Evolutionary conservation across 2,329 filamentous ascomycete genomes (phyloP).

Genomic region (Periconia macrospinosa): DNA sequence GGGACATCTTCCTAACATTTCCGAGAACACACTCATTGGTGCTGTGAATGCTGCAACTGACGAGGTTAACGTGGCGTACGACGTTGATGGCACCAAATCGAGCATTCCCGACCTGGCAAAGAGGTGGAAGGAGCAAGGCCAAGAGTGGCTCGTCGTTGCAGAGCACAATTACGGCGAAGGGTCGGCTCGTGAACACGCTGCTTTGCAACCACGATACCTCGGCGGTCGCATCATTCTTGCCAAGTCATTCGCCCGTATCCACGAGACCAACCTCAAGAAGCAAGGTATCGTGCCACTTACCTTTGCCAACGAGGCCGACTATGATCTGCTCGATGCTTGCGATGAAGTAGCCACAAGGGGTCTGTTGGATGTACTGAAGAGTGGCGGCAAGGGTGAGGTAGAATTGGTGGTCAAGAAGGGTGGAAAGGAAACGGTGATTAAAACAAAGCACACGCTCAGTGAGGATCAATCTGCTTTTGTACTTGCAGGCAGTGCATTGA

Average conservation of each 20-base stretch:
- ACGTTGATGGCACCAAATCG: constrained; percentile 72
- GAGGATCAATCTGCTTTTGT: constrained; percentile 92
- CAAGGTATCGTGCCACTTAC: constrained; percentile 95
- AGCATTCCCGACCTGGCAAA: constrained; percentile 87
- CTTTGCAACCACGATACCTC: constrained; percentile 86
- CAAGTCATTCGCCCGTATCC: constrained; percentile 88
- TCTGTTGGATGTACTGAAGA: constrained; percentile 76
- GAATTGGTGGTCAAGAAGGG: constrained; percentile 57
- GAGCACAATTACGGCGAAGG: constrained; percentile 98
- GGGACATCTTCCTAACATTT: constrained; percentile 97
- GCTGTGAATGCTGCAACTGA: constrained; percentile 89
- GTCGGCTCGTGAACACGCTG: constrained; percentile 85
- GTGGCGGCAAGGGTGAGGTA: constrained; percentile 77
- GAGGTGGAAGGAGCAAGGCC: constrained; percentile 74
- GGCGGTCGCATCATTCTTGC: constrained; percentile 80
- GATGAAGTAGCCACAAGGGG: constrained; percentile 84
- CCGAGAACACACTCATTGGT: constrained; percentile 94
- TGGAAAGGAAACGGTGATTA: constrained; percentile 69
- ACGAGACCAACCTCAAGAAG: constrained; percentile 96
- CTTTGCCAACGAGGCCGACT: constrained; percentile 85
- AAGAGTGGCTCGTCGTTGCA: constrained; percentile 90
- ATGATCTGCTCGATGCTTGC: constrained; percentile 78
- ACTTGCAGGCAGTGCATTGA: constrained; percentile 89
- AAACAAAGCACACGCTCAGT: constrained; percentile 84
- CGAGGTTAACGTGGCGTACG: constrained; percentile 91